Evolutionary conservation across 805 yeast species (phyloP).

Genomic region (Middelhovenomyces tepae): DNA sequence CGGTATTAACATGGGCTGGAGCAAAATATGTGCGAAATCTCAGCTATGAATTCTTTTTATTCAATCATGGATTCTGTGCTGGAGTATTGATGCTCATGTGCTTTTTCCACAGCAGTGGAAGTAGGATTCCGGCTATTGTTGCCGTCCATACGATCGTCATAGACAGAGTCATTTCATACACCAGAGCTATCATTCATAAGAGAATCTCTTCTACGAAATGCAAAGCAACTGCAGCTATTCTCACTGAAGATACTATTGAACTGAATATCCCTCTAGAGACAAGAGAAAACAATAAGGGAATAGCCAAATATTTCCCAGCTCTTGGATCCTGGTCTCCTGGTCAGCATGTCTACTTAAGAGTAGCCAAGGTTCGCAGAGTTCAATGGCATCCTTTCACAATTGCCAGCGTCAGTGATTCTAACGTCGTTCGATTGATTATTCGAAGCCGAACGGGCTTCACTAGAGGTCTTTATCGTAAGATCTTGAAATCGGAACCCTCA

Average conservation of each 20-base stretch:
- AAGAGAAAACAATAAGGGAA: constrained; percentile 11
- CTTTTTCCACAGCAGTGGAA: constrained; percentile 34
- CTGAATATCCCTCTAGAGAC: constrained; percentile 29
- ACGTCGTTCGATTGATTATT: constrained; percentile 34
- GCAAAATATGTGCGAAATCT: constrained; percentile 29
- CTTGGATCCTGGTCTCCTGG: constrained; percentile 40
- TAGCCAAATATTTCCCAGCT: constrained; percentile 29
- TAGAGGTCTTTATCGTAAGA: constrained; percentile 26
- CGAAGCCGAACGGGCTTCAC: constrained; percentile 38
- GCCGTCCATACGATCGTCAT: constrained; percentile 36
- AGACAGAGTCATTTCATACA: constrained; percentile 31
- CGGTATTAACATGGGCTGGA: constrained; percentile 31
- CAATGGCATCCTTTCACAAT: constrained; percentile 44
- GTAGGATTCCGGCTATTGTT: constrained; percentile 30
- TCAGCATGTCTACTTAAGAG: constrained; percentile 38
- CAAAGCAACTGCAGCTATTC: constrained; percentile 29
- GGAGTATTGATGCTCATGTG: constrained; percentile 36
- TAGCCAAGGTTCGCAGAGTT: constrained; percentile 30
- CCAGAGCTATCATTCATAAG: constrained; percentile 29
- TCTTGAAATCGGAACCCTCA: constrained; percentile 17
- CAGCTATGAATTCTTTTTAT: constrained; percentile 37
- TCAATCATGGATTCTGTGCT: constrained; percentile 35
- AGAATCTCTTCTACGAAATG: constrained; percentile 33
- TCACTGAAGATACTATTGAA: constrained; percentile 35
- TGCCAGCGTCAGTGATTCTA: constrained; percentile 31